phyloP scores from a whole-genome alignment of 2,329 filamentous ascomycete species.

The Verticillium dahliae region DNA sequence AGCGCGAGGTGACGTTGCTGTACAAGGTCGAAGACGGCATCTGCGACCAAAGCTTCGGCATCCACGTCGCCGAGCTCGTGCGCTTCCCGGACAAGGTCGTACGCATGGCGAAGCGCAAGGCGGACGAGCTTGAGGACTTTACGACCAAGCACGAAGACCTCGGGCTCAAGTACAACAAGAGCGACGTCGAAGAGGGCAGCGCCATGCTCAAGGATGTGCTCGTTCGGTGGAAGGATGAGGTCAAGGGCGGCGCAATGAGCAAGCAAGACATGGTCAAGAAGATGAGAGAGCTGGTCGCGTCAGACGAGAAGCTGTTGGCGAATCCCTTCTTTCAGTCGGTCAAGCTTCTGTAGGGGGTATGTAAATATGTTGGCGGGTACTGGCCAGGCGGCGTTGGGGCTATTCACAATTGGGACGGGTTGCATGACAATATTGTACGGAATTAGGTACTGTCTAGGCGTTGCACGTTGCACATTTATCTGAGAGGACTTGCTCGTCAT shows the following conservation, averaged over 20 bases:
- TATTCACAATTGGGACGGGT: not conserved
- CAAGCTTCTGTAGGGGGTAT: conserved; percentile 37
- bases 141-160: conserved; percentile 65
- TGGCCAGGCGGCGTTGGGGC: conserved; percentile 4
- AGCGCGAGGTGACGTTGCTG: conserved; percentile 84
- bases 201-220: conserved; percentile 77
- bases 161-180: conserved; percentile 60
- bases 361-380: not conserved
- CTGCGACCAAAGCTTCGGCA: conserved; percentile 96
- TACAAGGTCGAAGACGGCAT: conserved; percentile 96
- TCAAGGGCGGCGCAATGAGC: conserved; percentile 51
- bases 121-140: conserved; percentile 96
- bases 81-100: conserved; percentile 96
- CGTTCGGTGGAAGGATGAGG: conserved; percentile 77
- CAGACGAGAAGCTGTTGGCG: conserved; percentile 56
- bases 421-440: not conserved
- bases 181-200: conserved; percentile 87
- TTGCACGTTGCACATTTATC: conserved; percentile 4
- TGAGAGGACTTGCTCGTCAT: not conserved
- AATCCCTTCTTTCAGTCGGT: conserved; percentile 68
- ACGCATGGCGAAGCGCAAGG: conserved; percentile 98
- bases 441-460: conserved; percentile 1
- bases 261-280: conserved; percentile 71
- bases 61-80: conserved; percentile 95
- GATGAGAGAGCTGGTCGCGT: conserved; percentile 73